Base-by-base conservation (phyloP, 2,329 filamentous ascomycete genomes). In the Claviceps quebecensis region DNA sequence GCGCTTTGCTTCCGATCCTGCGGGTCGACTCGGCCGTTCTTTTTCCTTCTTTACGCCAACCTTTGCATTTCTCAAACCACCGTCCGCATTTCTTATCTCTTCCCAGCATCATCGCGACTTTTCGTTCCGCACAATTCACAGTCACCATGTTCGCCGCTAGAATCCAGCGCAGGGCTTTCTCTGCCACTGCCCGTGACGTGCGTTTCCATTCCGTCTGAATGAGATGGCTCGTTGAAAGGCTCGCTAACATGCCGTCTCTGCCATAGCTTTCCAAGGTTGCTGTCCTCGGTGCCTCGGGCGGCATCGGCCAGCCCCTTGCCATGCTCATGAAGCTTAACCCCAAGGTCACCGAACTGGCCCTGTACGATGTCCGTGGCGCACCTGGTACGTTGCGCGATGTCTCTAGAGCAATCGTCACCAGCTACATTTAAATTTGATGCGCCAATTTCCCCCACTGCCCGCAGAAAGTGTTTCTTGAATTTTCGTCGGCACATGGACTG, bases 301-400 rank as follows among this genome's bases (percentile, higher is more conserved):
- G 93, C 73, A 98, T 98, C 76, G 93, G 93, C 72, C 93, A 98
- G 73, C 93, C 93, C 66, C 78, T 98, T 65, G 98, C 93, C 54
- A 86, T 98, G 61, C 84, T 98, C 67, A 81, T 98, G 72, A 98
- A 98, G 88, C 84, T 96, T 69, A 97, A 96, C 84, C 88, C 90
- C 63, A 81, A 87, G 67, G 91, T 97, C 63, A 85, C 81, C 65
- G 84, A 96, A 71, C 87, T 98, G 65, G 87, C 91, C 58, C 87
- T 98, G 66, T 98, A 97, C 78, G 93, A 98, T 75, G 95, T 98
- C 76, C 86, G 87, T 66, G 85, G 89, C 66, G 91, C 79, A 65
- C 91, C 91, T 69, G 90, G 89, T 94, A 82, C 59, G 83, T 76
- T 40, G 17, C 45, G 49, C 23, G 11, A n/a, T 46, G 37, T 4